Conservation (phyloP, 768 basidiomycete genomes). For the Podaxis sp. region DNA sequence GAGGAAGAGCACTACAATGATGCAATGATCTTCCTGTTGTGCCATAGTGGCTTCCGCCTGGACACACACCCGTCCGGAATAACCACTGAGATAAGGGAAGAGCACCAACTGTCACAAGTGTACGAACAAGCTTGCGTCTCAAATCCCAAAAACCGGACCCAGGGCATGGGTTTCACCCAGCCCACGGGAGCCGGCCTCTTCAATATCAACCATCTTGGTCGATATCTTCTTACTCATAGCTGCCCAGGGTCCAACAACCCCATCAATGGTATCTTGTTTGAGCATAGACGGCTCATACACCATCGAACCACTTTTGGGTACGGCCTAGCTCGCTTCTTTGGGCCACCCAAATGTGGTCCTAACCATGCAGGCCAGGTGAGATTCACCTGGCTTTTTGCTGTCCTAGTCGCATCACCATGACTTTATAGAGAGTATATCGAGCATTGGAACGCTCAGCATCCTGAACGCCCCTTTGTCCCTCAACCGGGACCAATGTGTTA, state of each 20-base stretch:
- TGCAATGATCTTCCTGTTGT: too few relatives aligned
- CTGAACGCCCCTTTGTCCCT: background rate
- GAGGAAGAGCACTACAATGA: too few relatives aligned
- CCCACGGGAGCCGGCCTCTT: background rate
- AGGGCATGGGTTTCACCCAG: background rate
- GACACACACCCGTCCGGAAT: too few relatives aligned
- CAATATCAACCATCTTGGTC: background rate
- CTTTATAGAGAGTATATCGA: background rate
- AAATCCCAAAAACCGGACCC: background rate
- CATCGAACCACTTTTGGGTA: background rate
- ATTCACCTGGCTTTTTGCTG: background rate
- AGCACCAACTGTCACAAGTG: too few relatives aligned
- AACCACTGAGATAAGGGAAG: too few relatives aligned
- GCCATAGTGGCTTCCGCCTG: too few relatives aligned
- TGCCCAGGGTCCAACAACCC: background rate
- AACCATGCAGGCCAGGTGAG: background rate
- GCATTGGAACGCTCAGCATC: background rate
- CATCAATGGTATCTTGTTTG: background rate
- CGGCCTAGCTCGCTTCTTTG: background rate
- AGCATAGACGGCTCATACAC: background rate
- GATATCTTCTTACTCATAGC: background rate
- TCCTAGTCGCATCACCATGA: background rate
- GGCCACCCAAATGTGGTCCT: fast-evolving
- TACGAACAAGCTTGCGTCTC: background rate
- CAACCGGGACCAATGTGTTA: background rate